Conservation (phyloP, 257 asterid genomes). For the Scutellaria galericulata region DNA sequence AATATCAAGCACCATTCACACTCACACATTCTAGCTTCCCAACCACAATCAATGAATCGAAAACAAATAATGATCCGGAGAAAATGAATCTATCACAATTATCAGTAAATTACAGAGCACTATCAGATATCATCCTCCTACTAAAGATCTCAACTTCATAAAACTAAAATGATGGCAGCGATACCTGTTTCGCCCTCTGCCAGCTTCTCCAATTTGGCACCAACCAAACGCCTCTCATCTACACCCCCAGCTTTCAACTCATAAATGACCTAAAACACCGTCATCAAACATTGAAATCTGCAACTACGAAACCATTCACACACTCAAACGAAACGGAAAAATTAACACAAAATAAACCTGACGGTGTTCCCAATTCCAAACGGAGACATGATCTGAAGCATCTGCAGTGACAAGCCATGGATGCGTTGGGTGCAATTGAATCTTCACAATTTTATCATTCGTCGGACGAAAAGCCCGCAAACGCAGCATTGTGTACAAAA, state of each 20-base stretch:
- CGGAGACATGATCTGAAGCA: slow-evolving; percentile 98
- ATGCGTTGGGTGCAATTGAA: slow-evolving; percentile 97
- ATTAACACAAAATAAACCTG: slow-evolving; percentile 55
- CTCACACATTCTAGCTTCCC: slow-evolving; percentile 1
- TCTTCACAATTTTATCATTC: slow-evolving; percentile 92
- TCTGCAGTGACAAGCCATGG: slow-evolving; percentile 99
- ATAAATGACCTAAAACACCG: slow-evolving; percentile 70
- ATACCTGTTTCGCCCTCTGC: slow-evolving; percentile 97
- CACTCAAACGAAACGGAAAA: slow-evolving; percentile 4
- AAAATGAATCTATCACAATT: slow-evolving; percentile 1
- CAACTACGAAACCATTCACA: slow-evolving; percentile 7
- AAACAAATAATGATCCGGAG: not conserved
- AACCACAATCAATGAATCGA: not conserved
- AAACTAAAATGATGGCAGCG: not conserved
- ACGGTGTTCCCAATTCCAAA: slow-evolving; percentile 99
- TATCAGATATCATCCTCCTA: slow-evolving; percentile 1
- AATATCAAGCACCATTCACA: slow-evolving; percentile 4
- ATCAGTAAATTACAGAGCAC: slow-evolving; percentile 15
- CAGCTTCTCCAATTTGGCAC: slow-evolving; percentile 94
- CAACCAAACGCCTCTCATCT: slow-evolving; percentile 97
- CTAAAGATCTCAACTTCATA: slow-evolving; percentile 14
- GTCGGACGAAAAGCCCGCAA: slow-evolving; percentile 95
- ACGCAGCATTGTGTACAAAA: slow-evolving; percentile 60
- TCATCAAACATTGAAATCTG: slow-evolving; percentile 20
- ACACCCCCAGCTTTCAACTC: slow-evolving; percentile 99